A percentile compares a stretch with the other conserved stretches of the same genome.
Conservation (phyloP, 2,329 filamentous ascomycete genomes). For the Paecilomyces sp. region DNA sequence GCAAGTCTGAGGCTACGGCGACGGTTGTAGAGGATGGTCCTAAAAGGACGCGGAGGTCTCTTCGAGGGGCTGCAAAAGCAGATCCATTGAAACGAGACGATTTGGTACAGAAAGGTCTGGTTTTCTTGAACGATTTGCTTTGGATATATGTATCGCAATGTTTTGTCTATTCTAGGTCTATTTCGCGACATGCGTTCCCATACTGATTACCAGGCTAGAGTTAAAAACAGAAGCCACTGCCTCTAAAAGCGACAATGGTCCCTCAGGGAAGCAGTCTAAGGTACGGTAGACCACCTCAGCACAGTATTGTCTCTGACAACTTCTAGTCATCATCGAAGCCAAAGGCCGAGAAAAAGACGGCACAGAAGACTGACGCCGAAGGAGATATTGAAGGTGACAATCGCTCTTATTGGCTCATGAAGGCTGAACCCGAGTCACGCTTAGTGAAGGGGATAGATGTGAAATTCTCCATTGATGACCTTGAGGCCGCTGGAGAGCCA, state of each 20-base stretch:
- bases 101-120: conserved; percentile 1
- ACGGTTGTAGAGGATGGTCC: conserved; percentile 12
- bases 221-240: background rate
- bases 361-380: conserved; percentile 6
- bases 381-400: conserved; percentile 14
- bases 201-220: background rate
- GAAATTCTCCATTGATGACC: conserved; percentile 88
- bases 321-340: conserved; percentile 10
- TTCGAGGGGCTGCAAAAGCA: conserved; percentile 5
- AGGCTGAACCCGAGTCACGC: conserved; percentile 81
- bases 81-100: conserved; percentile 2
- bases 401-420: conserved; percentile 69
- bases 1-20: conserved; percentile 17
- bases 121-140: no score
- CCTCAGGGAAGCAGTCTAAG: background rate
- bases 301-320: background rate
- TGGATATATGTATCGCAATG: background rate
- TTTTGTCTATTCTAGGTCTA: background rate
- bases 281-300: background rate
- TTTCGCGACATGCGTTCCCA: background rate
- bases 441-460: conserved; percentile 83
- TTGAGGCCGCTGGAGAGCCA: conserved; percentile 63
- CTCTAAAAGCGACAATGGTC: background rate
- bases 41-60: conserved; percentile 15
- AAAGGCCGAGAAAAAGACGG: conserved; percentile 9